These are phyloP conservation scores for Catharanthus roseus DNA, from an alignment of 257 asterid species.

Conservation along the genomic window DNA sequence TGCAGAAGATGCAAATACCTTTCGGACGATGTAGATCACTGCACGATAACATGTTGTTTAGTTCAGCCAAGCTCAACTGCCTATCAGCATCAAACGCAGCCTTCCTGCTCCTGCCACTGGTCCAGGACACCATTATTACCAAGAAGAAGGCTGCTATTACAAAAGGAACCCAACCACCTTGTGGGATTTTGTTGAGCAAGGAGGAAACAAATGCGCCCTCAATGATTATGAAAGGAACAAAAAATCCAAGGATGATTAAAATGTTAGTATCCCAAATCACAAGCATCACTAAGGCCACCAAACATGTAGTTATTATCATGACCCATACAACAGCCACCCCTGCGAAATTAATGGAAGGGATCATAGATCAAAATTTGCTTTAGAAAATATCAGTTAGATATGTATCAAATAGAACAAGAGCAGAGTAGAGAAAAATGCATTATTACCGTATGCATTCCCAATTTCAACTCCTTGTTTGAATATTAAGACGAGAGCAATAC, in stretches of 20 bases:
- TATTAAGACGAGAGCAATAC: conserved; percentile 59
- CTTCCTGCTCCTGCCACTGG: conserved; percentile 21
- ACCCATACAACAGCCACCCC: conserved; percentile 66
- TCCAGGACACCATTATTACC: conserved; percentile 48
- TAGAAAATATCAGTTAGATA: not conserved
- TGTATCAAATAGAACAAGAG: not conserved
- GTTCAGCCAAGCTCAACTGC: conserved; percentile 16
- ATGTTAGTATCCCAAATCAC: conserved; percentile 49
- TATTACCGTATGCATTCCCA: conserved; percentile 80
- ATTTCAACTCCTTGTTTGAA: conserved; percentile 46
- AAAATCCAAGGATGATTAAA: conserved; percentile 32
- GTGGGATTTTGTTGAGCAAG: conserved; percentile 48
- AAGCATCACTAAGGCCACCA: conserved; percentile 48
- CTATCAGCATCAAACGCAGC: conserved; percentile 19
- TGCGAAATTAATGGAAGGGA: conserved; percentile 4
- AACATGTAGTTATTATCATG: conserved; percentile 52
- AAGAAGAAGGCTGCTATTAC: conserved; percentile 46
- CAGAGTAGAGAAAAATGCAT: not conserved
- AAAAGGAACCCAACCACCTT: conserved; percentile 70
- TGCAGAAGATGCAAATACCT: conserved; percentile 22
- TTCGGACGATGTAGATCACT: conserved; percentile 12
- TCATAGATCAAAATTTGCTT: not conserved
- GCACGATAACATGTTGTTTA: conserved; percentile 11
- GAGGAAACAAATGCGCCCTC: conserved; percentile 52
- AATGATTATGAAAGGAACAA: conserved; percentile 38